phyloP scores from a whole-genome alignment of 768 basidiomycete species.

The Neoboletus magnificus region DNA sequence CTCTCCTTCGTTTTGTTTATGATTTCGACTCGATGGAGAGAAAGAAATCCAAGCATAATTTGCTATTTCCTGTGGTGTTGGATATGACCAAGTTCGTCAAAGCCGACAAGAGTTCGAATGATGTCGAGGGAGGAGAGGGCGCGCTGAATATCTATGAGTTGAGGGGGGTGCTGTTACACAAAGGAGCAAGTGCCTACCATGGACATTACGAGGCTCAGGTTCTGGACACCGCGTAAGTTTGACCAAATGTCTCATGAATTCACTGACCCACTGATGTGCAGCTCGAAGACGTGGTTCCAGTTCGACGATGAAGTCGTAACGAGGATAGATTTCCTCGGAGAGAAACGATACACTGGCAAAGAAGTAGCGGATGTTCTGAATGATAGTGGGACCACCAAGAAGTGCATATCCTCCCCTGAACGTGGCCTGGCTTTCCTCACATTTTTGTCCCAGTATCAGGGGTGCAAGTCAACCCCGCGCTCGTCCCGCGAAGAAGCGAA shows the following conservation, averaged over 20 bases:
- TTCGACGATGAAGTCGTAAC: conserved; percentile 91
- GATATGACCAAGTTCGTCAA: conserved; percentile 68
- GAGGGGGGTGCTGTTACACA: conserved; percentile 82
- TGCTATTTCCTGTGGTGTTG: conserved; percentile 72
- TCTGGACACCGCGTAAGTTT: conserved; percentile 61
- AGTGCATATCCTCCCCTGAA: conserved; percentile 19
- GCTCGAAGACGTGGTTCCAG: conserved; percentile 76
- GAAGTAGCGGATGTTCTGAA: conserved; percentile 29
- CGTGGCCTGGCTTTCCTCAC: not conserved
- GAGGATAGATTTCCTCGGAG: conserved; percentile 52
- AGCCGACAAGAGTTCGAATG: conserved; percentile 23
- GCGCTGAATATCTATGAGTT: conserved; percentile 65
- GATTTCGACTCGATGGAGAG: conserved; percentile 75
- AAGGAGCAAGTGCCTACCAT: conserved; percentile 88
- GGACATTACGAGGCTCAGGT: conserved; percentile 90
- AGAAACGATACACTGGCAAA: conserved; percentile 36
- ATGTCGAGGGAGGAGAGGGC: conserved; percentile 15
- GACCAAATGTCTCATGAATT: not conserved
- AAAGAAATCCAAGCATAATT: conserved; percentile 79
- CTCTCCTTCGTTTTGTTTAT: conserved; percentile 90
- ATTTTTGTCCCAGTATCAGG: conserved; percentile 14
- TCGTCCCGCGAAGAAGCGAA: conserved; percentile 45
- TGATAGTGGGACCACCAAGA: conserved; percentile 24
- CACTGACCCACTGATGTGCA: conserved; percentile 27
- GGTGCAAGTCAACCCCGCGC: conserved; percentile 32